Conservation (phyloP, 2,329 filamentous ascomycete genomes). For the Calonectria pseudoturangicola region DNA sequence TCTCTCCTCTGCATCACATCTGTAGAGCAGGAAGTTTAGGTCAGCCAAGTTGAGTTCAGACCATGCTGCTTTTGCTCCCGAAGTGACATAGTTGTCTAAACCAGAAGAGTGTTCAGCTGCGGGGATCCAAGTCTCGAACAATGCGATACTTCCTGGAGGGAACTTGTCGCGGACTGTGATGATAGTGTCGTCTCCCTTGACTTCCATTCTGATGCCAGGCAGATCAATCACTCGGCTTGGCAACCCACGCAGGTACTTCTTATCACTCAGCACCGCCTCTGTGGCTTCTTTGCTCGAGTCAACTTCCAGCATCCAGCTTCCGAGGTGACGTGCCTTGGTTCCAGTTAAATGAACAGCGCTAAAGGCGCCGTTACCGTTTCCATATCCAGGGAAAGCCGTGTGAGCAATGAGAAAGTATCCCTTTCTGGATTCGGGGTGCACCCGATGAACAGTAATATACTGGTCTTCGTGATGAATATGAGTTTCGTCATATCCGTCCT, state of each 20-base stretch:
- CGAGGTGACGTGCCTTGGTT: conserved; percentile 89
- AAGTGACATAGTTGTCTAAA: conserved; percentile 90
- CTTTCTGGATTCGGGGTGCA: conserved; percentile 93
- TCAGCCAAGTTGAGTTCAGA: conserved; percentile 84
- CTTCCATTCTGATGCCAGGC: conserved; percentile 82
- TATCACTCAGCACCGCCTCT: conserved; percentile 79
- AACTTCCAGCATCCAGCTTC: conserved; percentile 94
- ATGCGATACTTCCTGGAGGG: conserved; percentile 92
- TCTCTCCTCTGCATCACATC: conserved; percentile 90
- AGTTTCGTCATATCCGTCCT: conserved; percentile 94
- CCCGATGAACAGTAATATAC: conserved; percentile 96
- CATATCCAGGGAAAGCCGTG: conserved; percentile 94
- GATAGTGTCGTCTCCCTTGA: conserved; percentile 82
- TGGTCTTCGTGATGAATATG: conserved; percentile 98
- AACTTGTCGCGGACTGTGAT: conserved; percentile 90
- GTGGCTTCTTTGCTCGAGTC: conserved; percentile 84
- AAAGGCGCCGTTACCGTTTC: conserved; percentile 87
- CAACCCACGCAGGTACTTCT: conserved; percentile 84
- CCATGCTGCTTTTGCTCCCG: conserved; percentile 87
- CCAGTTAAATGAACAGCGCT: conserved; percentile 87
- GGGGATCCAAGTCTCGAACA: conserved; percentile 98
- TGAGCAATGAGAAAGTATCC: conserved; percentile 97
- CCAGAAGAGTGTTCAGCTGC: conserved; percentile 88
- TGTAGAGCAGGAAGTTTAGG: conserved; percentile 93
- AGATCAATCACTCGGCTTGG: conserved; percentile 87